These are phyloP conservation scores for Immersiporthe knoxdaviesiana DNA, from an alignment of 2,329 filamentous ascomycete species.

Conservation along the genomic window DNA sequence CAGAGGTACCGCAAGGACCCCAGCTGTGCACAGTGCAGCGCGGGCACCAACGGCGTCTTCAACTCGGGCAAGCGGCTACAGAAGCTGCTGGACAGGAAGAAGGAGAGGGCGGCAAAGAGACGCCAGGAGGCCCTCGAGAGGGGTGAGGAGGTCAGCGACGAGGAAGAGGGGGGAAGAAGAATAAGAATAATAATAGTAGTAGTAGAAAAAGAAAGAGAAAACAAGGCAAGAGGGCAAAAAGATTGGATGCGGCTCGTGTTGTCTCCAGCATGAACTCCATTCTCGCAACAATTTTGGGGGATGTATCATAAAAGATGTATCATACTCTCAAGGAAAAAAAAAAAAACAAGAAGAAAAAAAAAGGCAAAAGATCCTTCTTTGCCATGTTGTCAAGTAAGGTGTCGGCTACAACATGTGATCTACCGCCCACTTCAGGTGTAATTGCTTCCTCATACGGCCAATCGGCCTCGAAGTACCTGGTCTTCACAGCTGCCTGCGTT, in stretches of 20 bases:
- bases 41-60: slow-evolving; percentile 86
- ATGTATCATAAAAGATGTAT: too few relatives aligned
- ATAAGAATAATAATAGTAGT: neutral
- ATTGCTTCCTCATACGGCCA: too few relatives aligned
- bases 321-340: too few relatives aligned
- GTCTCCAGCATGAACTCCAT: neutral
- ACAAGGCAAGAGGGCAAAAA: neutral
- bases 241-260: neutral
- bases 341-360: too few relatives aligned
- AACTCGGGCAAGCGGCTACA: slow-evolving; percentile 83
- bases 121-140: slow-evolving; percentile 57
- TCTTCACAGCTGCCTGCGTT: too few relatives aligned
- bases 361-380: neutral
- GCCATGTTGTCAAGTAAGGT: neutral
- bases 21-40: slow-evolving; percentile 81
- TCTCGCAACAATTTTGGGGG: too few relatives aligned
- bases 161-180: slow-evolving; percentile 41
- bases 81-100: slow-evolving; percentile 77
- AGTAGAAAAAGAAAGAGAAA: too few relatives aligned
- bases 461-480: too few relatives aligned
- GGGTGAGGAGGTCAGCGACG: slow-evolving; percentile 53
- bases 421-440: neutral
- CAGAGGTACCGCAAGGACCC: slow-evolving; percentile 86
- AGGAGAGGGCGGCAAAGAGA: slow-evolving; percentile 61
- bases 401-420: neutral